phyloP scores from a whole-genome alignment of 345 rosid species.

The Citrus australasica region DNA sequence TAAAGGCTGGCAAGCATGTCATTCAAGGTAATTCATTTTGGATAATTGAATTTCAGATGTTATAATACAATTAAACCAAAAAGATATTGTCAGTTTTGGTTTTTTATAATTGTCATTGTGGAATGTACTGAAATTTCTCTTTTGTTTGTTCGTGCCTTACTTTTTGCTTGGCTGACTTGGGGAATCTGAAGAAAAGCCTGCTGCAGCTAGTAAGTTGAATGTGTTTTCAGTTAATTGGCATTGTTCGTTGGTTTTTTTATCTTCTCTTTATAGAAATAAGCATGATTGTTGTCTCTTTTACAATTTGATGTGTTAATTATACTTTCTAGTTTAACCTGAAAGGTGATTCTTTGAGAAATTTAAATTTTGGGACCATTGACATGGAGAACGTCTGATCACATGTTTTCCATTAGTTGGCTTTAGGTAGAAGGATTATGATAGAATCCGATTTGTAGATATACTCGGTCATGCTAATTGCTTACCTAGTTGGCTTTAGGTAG shows the following conservation, averaged over 20 bases:
- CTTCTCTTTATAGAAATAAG: neutral
- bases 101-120: constrained; percentile 1
- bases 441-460: neutral
- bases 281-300: neutral
- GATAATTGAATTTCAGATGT: neutral
- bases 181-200: constrained; percentile 86
- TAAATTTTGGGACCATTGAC: neutral
- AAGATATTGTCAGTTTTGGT: neutral
- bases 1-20: constrained; percentile 88
- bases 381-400: neutral
- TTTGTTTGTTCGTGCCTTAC: constrained; percentile 26
- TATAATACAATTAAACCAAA: too few relatives aligned
- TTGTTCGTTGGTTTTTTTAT: neutral
- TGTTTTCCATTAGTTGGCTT: neutral
- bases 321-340: neutral
- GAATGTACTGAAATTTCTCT: constrained; percentile 23
- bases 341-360: neutral
- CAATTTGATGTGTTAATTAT: neutral
- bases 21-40: constrained; percentile 61
- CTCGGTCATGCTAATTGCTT: too few relatives aligned
- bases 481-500: neutral
- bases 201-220: constrained; percentile 78
- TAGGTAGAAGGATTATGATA: neutral
- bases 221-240: constrained; percentile 1
- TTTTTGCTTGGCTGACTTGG: constrained; percentile 37